Percentiles rank a stretch among this genome's conserved stretches.
These are phyloP conservation scores for Fusarium fracticaudum DNA, from an alignment of 2,329 filamentous ascomycete genomes.

Conservation along the genomic window DNA sequence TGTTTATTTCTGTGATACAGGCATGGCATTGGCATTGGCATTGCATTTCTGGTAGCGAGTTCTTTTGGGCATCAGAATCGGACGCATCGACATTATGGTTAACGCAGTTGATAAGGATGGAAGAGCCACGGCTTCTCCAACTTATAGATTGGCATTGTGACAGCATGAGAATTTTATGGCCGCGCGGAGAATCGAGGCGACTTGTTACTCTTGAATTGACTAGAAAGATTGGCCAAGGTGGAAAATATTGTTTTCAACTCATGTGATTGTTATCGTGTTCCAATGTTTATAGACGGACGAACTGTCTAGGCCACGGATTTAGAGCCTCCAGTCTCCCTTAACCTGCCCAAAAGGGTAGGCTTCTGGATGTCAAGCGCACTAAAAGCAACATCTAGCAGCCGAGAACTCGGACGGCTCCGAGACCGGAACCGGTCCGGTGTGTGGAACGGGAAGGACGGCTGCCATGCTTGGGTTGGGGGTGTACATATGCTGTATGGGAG, in stretches of 20 bases:
- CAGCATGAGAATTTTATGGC: constrained; percentile 2
- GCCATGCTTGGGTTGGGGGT: constrained; percentile 5
- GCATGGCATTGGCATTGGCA: constrained; percentile 12
- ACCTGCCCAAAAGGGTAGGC: constrained; percentile 34
- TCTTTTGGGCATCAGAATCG: constrained; percentile 10
- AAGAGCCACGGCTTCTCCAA: neutral
- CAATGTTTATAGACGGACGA: neutral
- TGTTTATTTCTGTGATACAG: constrained; percentile 8
- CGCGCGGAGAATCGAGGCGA: neutral
- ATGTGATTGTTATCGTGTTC: neutral
- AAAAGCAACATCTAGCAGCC: neutral
- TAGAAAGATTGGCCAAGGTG: neutral
- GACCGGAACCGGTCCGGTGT: constrained; percentile 41
- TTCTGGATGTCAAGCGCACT: constrained; percentile 25
- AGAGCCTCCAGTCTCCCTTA: constrained; percentile 14
- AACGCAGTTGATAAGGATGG: constrained; percentile 1
- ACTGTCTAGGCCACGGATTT: neutral
- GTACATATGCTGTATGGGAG: neutral
- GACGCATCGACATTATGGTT: neutral
- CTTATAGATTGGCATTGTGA: neutral
- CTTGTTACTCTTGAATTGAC: neutral
- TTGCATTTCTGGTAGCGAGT: constrained; percentile 25
- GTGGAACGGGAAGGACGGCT: constrained; percentile 14
- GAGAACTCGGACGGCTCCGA: constrained; percentile 31
- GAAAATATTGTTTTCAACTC: neutral